phyloP scores from a whole-genome alignment of 2,329 filamentous ascomycete genomes.

The Stylonectria norvegica region DNA sequence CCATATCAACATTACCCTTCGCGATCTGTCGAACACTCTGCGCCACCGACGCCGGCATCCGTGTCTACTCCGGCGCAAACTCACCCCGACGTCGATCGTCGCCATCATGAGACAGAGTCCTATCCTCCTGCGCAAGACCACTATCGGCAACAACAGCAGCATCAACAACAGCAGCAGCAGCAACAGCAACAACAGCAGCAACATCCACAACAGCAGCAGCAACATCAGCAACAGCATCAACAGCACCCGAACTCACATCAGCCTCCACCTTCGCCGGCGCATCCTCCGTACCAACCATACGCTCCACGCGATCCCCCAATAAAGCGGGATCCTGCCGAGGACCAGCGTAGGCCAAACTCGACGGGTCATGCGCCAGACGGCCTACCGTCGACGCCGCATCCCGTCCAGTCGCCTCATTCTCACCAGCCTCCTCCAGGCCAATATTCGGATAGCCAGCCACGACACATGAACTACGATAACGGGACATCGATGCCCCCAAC shows the following conservation, averaged over 20 bases:
- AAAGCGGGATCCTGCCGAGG: constrained; percentile 54
- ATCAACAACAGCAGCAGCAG: constrained; percentile 25
- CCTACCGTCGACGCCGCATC: constrained; percentile 31
- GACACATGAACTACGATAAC: constrained; percentile 54
- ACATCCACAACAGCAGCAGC: constrained; percentile 11
- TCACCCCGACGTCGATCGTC: constrained; percentile 48
- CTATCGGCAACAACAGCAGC: constrained; percentile 43
- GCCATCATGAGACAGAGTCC: constrained; percentile 54
- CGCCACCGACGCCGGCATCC: constrained; percentile 28
- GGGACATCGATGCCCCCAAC: constrained; percentile 44
- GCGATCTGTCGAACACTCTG: constrained; percentile 32
- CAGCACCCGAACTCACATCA: constrained; percentile 19
- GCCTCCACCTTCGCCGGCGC: constrained; percentile 43
- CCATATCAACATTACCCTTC: constrained; percentile 39
- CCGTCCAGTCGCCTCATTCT: constrained; percentile 30
- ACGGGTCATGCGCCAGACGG: constrained; percentile 43
- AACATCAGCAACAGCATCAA: constrained; percentile 16
- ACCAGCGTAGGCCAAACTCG: constrained; percentile 51
- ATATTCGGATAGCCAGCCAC: constrained; percentile 46
- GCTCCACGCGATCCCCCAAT: constrained; percentile 49
- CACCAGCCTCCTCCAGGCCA: constrained; percentile 29
- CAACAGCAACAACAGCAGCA: constrained; percentile 19
- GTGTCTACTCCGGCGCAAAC: constrained; percentile 29
- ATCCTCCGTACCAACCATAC: constrained; percentile 43
- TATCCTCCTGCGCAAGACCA: constrained; percentile 55